Conservation (phyloP, 2,329 filamentous ascomycete species). For the Paramyrothecium sp. region DNA sequence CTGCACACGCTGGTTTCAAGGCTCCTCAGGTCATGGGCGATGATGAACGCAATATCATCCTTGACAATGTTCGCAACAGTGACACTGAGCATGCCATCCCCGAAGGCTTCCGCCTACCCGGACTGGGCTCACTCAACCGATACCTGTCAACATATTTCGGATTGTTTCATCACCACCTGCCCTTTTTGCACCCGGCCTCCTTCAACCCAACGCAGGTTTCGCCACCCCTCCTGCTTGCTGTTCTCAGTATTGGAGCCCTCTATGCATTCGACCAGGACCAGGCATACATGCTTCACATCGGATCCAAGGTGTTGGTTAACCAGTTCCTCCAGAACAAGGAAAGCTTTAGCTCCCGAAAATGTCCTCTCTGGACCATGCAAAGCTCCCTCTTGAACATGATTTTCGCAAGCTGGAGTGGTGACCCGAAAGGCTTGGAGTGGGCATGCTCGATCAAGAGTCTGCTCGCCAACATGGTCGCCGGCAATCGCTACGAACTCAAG, state of each 20-base stretch:
- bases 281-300: conserved; percentile 95
- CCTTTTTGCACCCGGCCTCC: conserved; percentile 90
- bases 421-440: conserved; percentile 97
- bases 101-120: conserved; percentile 86
- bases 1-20: conserved; percentile 65
- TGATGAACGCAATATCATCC: conserved; percentile 79
- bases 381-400: conserved; percentile 97
- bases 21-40: conserved; percentile 82
- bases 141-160: conserved; percentile 96
- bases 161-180: conserved; percentile 93
- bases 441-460: conserved; percentile 98
- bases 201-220: conserved; percentile 81
- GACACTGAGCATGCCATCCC: conserved; percentile 82
- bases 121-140: conserved; percentile 77
- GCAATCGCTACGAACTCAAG: conserved; percentile 95
- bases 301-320: conserved; percentile 94
- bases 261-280: conserved; percentile 98
- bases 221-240: conserved; percentile 80
- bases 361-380: conserved; percentile 97
- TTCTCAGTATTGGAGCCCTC: conserved; percentile 90
- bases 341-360: conserved; percentile 97
- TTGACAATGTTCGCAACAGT: conserved; percentile 79
- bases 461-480: conserved; percentile 96
- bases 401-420: conserved; percentile 98
- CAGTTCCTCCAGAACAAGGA: conserved; percentile 98